A percentile compares a stretch with the other conserved stretches of the same genome.
These are phyloP conservation scores for Aspergillus cejpii DNA, from an alignment of 2,329 filamentous ascomycete species.

Conservation along the genomic window DNA sequence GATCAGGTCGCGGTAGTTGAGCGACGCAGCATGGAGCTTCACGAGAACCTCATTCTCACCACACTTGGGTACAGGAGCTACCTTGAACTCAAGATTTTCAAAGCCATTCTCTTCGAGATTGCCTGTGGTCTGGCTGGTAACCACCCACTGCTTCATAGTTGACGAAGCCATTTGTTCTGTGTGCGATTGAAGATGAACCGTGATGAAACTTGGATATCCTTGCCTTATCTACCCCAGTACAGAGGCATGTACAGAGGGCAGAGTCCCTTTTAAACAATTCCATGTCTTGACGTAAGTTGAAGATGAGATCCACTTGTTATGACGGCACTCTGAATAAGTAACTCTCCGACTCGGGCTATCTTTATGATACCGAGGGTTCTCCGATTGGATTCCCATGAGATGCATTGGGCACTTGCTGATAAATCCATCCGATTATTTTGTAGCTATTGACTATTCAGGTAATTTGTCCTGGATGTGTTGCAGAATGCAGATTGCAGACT, in stretches of 20 bases:
- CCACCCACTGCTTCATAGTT: slow-evolving; percentile 51
- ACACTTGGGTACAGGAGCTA: slow-evolving; percentile 51
- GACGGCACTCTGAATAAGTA: background rate
- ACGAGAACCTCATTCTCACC: slow-evolving; percentile 68
- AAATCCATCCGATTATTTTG: background rate
- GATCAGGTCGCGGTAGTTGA: slow-evolving; percentile 47
- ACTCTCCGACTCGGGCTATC: background rate
- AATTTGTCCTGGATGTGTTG: background rate
- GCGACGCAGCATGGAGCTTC: slow-evolving; percentile 49
- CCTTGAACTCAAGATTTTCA: slow-evolving; percentile 52
- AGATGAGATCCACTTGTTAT: background rate
- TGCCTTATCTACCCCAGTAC: too few species aligned
- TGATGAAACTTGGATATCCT: background rate
- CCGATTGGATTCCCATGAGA: background rate
- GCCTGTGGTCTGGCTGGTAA: slow-evolving; percentile 36
- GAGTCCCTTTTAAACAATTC: background rate
- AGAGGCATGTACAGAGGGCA: too few species aligned
- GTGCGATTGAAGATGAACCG: background rate
- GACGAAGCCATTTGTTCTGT: slow-evolving; percentile 31
- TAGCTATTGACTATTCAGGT: too few species aligned
- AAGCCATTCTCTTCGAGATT: slow-evolving; percentile 44
- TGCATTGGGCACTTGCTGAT: background rate
- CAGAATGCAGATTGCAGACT: too few species aligned
- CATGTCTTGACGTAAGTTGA: background rate
- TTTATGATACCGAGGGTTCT: background rate